phyloP scores from a whole-genome alignment of 164 flowering plant species.

The Vitis rotundifolia region DNA sequence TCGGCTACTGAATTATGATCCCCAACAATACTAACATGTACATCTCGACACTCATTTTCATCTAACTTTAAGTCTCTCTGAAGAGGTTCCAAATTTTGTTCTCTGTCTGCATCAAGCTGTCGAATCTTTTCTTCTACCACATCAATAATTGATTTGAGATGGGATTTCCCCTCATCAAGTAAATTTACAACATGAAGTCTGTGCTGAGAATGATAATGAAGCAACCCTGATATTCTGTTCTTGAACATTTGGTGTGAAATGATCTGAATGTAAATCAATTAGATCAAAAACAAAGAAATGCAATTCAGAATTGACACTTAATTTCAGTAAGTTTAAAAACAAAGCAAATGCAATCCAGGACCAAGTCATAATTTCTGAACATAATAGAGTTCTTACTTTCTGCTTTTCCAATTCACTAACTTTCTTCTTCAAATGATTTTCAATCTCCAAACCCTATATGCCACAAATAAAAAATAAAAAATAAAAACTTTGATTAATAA shows the following conservation, averaged over 20 bases:
- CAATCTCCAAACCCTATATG: conserved; percentile 82
- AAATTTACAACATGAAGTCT: conserved; percentile 43
- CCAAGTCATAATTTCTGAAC: not conserved
- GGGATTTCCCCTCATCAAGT: conserved; percentile 54
- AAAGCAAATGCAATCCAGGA: not conserved
- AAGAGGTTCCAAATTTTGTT: conserved; percentile 21
- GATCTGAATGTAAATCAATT: conserved; percentile 42
- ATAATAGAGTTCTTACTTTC: conserved; percentile 43
- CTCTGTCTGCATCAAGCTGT: conserved; percentile 23
- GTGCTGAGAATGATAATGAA: conserved; percentile 45
- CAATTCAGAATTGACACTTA: not conserved
- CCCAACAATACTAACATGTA: conserved; percentile 48
- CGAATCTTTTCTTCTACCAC: conserved; percentile 42
- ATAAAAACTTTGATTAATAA: no score
- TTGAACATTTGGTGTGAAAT: conserved; percentile 34
- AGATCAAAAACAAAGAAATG: conserved; percentile 4
- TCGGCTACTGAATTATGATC: conserved; percentile 23
- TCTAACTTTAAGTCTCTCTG: conserved; percentile 28
- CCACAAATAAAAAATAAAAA: conserved; percentile 2
- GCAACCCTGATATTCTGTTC: conserved; percentile 47
- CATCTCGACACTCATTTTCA: conserved; percentile 69
- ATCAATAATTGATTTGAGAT: conserved; percentile 38
- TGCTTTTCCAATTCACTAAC: conserved; percentile 61
- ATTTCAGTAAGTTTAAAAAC: no score
- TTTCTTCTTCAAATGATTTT: conserved; percentile 72